Evolutionary conservation across 2,329 filamentous ascomycete species (phyloP).

Genomic region (Fusarium xyrophilum): DNA sequence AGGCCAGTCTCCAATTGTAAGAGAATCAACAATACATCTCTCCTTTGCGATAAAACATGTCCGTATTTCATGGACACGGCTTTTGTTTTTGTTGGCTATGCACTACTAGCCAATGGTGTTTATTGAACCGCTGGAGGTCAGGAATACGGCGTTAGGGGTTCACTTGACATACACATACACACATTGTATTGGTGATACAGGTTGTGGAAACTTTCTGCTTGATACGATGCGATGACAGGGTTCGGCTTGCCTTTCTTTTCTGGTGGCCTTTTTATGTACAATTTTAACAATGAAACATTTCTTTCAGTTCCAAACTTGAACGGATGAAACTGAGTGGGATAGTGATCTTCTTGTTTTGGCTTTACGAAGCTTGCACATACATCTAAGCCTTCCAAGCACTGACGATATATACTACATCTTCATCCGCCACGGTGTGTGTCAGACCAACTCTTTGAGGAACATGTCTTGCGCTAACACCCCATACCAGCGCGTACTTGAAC

Average conservation of each 20-base stretch:
- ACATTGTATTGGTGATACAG: conserved; percentile 25
- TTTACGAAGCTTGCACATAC: neutral
- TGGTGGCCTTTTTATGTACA: conserved; percentile 31
- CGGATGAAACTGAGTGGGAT: neutral
- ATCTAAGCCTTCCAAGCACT: conserved; percentile 67
- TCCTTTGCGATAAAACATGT: conserved; percentile 24
- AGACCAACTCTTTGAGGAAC: conserved; percentile 92
- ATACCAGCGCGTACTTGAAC: conserved; percentile 98
- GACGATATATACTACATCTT: conserved; percentile 73
- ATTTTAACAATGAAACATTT: conserved; percentile 33
- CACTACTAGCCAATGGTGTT: conserved; percentile 12
- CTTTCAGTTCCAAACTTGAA: neutral
- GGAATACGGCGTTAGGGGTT: conserved; percentile 36
- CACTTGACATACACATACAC: conserved; percentile 22
- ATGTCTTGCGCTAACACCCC: conserved; percentile 95
- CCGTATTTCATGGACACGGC: conserved; percentile 8
- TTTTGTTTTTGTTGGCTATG: conserved; percentile 26
- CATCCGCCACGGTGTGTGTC: conserved; percentile 76
- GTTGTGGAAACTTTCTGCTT: conserved; percentile 34
- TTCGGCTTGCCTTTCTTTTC: conserved; percentile 29
- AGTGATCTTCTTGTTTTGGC: conserved; percentile 9
- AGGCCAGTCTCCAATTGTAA: conserved; percentile 34
- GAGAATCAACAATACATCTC: neutral
- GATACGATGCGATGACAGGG: conserved; percentile 42
- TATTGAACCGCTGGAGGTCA: conserved; percentile 30